phyloP scores from a whole-genome alignment of 2,329 filamentous ascomycete genomes.

The Ceratocystis harringtonii region DNA sequence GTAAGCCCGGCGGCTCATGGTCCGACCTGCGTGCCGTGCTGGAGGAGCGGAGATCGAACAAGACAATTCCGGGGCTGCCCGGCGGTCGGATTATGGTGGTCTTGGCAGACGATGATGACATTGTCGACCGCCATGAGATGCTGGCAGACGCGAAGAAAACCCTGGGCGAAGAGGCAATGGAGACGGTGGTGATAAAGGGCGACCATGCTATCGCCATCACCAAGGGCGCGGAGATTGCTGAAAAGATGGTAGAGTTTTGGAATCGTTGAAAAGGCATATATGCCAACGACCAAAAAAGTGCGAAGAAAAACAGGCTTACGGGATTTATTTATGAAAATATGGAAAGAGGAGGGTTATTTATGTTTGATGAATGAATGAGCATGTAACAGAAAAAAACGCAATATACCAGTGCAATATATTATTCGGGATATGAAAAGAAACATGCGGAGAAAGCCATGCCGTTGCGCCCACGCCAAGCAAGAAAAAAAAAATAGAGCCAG shows the following conservation, averaged over 20 bases:
- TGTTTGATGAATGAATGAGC: slow-evolving; percentile 14
- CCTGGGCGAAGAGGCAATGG: slow-evolving; percentile 42
- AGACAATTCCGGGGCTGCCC: slow-evolving; percentile 23
- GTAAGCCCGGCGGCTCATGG: slow-evolving; percentile 41
- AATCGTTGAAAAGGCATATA: background rate
- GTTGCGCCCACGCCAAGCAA: background rate
- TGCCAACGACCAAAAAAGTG: background rate
- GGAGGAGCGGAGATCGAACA: slow-evolving; percentile 25
- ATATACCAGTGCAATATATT: slow-evolving; percentile 7
- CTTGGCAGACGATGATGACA: slow-evolving; percentile 48
- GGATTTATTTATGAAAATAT: background rate
- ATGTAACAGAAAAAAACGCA: slow-evolving; percentile 8
- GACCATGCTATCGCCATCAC: slow-evolving; percentile 59
- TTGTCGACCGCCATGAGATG: slow-evolving; percentile 51
- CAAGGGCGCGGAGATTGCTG: slow-evolving; percentile 41
- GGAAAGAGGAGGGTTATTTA: background rate
- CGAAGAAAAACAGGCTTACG: background rate
- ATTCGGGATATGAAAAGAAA: background rate
- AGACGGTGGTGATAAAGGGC: slow-evolving; percentile 41
- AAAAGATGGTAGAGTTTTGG: slow-evolving; percentile 20
- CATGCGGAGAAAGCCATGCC: background rate
- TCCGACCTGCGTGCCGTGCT: slow-evolving; percentile 37
- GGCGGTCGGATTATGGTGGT: slow-evolving; percentile 46
- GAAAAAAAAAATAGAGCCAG: background rate
- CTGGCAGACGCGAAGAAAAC: slow-evolving; percentile 43